These are phyloP conservation scores for Cocos nucifera DNA, from an alignment of 176 grass and related monocot species.

Conservation along the genomic window DNA sequence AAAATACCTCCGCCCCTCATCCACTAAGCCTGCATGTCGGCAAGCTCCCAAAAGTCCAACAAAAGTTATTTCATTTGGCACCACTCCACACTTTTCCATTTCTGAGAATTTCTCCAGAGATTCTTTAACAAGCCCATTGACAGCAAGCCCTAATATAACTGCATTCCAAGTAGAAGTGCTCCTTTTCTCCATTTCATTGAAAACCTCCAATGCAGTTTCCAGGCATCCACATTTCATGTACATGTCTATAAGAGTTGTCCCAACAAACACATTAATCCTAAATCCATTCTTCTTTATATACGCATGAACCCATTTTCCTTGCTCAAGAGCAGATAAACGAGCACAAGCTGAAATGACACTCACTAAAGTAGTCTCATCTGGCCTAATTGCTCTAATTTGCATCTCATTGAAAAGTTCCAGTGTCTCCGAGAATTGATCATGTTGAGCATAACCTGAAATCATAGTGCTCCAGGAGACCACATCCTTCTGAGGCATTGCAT, in stretches of 20 bases:
- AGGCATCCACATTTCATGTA: slow-evolving; percentile 84
- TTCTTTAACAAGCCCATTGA: slow-evolving; percentile 62
- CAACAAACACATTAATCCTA: slow-evolving; percentile 41
- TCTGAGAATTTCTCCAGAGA: slow-evolving; percentile 58
- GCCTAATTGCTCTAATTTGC: slow-evolving; percentile 42
- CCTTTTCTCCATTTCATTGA: slow-evolving; percentile 45
- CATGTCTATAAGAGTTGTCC: slow-evolving; percentile 82
- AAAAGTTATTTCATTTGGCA: slow-evolving; percentile 82
- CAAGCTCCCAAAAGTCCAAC: slow-evolving; percentile 81
- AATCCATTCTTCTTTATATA: slow-evolving; percentile 52
- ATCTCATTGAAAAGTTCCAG: slow-evolving; percentile 52
- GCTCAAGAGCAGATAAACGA: slow-evolving; percentile 51
- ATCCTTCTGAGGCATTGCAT: slow-evolving; percentile 53
- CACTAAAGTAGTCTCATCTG: slow-evolving; percentile 57
- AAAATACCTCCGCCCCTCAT: slow-evolving; percentile 63
- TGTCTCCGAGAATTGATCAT: slow-evolving; percentile 51
- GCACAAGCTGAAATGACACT: slow-evolving; percentile 71
- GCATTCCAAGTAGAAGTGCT: slow-evolving; percentile 76
- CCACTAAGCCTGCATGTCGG: slow-evolving; percentile 63
- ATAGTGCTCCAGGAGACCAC: slow-evolving; percentile 72
- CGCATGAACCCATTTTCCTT: slow-evolving; percentile 65
- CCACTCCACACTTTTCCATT: slow-evolving; percentile 46
- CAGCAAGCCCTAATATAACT: slow-evolving; percentile 57
- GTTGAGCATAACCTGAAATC: slow-evolving; percentile 64
- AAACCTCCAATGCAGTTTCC: slow-evolving; percentile 62